phyloP scores from a whole-genome alignment of 2,329 filamentous ascomycete species.

The Xylariales sp. region DNA sequence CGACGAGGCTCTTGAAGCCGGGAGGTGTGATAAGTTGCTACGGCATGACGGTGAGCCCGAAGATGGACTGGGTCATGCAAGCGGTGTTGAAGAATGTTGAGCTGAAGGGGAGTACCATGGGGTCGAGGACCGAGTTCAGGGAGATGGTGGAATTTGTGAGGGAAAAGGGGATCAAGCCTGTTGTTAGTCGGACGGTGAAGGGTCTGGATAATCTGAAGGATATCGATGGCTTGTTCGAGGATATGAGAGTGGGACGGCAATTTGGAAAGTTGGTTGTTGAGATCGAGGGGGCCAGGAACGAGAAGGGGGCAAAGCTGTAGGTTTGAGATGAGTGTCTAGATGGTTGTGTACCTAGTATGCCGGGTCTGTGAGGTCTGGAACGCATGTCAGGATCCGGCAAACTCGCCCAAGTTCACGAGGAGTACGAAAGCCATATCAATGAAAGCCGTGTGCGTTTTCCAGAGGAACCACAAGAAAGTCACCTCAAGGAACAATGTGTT shows the following conservation, averaged over 20 bases:
- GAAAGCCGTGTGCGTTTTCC: too few species aligned
- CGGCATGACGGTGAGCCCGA: slow-evolving; percentile 84
- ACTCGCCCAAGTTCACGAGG: too few species aligned
- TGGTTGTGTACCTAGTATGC: too few species aligned
- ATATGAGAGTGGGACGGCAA: slow-evolving; percentile 80
- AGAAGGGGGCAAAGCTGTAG: slow-evolving; percentile 36
- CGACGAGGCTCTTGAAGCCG: slow-evolving; percentile 64
- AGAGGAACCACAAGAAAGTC: too few species aligned
- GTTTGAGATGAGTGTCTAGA: too few species aligned
- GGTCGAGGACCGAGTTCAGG: slow-evolving; percentile 80
- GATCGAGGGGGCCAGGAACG: slow-evolving; percentile 37
- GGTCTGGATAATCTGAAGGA: slow-evolving; percentile 71
- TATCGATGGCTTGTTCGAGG: slow-evolving; percentile 79
- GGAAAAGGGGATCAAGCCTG: slow-evolving; percentile 66
- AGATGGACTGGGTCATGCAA: slow-evolving; percentile 81
- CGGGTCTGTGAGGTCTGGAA: too few species aligned
- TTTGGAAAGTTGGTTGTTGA: slow-evolving; percentile 91
- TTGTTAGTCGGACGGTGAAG: slow-evolving; percentile 70
- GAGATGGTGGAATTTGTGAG: slow-evolving; percentile 85
- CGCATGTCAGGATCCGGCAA: too few species aligned
- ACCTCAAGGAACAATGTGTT: too few species aligned
- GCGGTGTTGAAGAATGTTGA: slow-evolving; percentile 87
- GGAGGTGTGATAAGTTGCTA: slow-evolving; percentile 85
- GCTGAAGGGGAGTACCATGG: slow-evolving; percentile 83
- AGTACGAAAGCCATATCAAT: too few species aligned